These are phyloP conservation scores for Suhomyces sp. DNA, from an alignment of 805 yeast genomes.

Conservation along the genomic window DNA sequence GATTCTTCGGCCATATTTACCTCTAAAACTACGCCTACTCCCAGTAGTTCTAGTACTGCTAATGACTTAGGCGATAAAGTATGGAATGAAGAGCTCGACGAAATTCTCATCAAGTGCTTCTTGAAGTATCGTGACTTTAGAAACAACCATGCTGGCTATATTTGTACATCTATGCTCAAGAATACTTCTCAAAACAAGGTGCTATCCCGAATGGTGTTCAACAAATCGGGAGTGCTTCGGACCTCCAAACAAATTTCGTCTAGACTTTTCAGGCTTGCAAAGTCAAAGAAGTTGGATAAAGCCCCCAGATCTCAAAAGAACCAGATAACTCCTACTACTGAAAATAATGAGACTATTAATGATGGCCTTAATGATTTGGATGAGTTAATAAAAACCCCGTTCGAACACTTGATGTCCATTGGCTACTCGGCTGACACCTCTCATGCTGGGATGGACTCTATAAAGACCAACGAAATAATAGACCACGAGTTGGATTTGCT, in stretches of 20 bases:
- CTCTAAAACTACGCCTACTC: neutral
- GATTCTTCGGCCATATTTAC: neutral
- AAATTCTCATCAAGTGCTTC: conserved; percentile 32
- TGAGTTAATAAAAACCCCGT: conserved; percentile 28
- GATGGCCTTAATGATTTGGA: conserved; percentile 21
- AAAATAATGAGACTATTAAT: neutral
- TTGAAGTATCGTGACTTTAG: conserved; percentile 32
- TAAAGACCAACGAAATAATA: conserved; percentile 23
- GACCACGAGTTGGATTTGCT: conserved; percentile 31
- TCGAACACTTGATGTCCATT: conserved; percentile 21
- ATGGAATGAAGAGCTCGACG: conserved; percentile 38
- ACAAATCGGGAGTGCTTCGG: conserved; percentile 34
- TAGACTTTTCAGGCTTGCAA: conserved; percentile 28
- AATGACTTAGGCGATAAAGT: conserved; percentile 16
- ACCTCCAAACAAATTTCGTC: conserved; percentile 37
- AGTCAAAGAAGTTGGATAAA: conserved; percentile 21
- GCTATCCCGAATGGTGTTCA: conserved; percentile 37
- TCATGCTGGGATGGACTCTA: conserved; percentile 13
- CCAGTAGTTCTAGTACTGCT: neutral
- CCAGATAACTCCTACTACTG: neutral
- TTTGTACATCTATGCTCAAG: conserved; percentile 22
- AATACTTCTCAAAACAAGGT: conserved; percentile 38
- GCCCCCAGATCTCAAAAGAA: conserved; percentile 2
- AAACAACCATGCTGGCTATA: conserved; percentile 19
- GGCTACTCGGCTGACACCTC: conserved; percentile 4